Evolutionary conservation across 2,329 filamentous ascomycete species (phyloP).

Genomic region (Aureobasidium sp.): DNA sequence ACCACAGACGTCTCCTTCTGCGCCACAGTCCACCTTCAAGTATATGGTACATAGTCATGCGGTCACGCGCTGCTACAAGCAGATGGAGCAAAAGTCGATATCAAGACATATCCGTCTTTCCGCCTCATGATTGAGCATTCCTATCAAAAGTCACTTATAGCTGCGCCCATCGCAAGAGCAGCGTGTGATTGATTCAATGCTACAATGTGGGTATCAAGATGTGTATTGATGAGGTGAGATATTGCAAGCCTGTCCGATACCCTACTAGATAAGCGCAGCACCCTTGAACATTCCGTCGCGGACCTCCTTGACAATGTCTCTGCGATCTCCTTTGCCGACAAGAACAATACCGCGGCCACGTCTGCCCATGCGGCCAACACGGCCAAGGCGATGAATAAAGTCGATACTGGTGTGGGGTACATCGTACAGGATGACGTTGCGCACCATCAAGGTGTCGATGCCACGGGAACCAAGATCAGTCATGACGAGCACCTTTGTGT

Average conservation of each 20-base stretch:
- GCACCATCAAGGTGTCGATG: slow-evolving; percentile 87
- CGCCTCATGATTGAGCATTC: no score
- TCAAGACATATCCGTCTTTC: no score
- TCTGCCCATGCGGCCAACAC: slow-evolving; percentile 86
- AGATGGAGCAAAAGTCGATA: no score
- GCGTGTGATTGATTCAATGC: neutral
- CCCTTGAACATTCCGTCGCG: slow-evolving; percentile 61
- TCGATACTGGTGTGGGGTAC: slow-evolving; percentile 98
- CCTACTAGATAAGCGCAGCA: slow-evolving; percentile 40
- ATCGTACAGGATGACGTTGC: slow-evolving; percentile 89
- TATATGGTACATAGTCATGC: no score
- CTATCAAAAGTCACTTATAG: no score
- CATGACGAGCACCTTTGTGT: slow-evolving; percentile 86
- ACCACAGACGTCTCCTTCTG: no score
- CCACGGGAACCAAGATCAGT: slow-evolving; percentile 89
- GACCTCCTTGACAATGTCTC: slow-evolving; percentile 86
- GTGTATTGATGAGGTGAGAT: neutral
- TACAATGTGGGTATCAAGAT: neutral
- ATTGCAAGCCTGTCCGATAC: neutral
- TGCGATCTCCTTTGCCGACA: slow-evolving; percentile 80
- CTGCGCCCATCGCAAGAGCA: no score
- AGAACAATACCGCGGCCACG: slow-evolving; percentile 84
- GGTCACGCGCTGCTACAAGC: no score
- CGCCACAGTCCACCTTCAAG: no score
- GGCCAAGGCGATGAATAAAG: slow-evolving; percentile 91